Evolutionary conservation across 1,284 basidiomycete genomes (phyloP), one percentile per base, ranked within the genome.

Genomic region (Pyrrhoderma noxium): DNA sequence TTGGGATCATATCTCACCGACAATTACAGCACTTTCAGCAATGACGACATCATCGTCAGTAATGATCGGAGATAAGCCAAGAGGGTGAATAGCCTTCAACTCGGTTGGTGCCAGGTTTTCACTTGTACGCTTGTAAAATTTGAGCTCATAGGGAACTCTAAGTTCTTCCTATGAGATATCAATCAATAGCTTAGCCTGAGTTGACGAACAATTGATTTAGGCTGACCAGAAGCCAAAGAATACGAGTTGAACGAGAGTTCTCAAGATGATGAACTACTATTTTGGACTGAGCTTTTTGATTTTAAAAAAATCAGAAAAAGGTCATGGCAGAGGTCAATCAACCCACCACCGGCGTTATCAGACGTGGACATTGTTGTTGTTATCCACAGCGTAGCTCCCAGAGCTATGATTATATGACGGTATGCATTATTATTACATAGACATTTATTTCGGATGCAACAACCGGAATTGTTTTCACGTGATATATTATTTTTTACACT

Each of bases 221-320:
- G 59, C 64, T 35, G 21, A 76, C 76, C 53, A 79, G 63, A n/a
- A 79, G 66, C 76, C 76, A 79, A 13, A 79, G 62, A 47, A 79
- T 65, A n/a, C 76, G 67, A 55, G 76, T 73, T 8, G 76, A 76
- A 22, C 76, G 71, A 8, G 75, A 77, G 53, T 75, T 61, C 53
- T 75, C 70, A 37, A 79, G 63, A 57, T 79, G 75, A 57, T 79
- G 75, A 7, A 79, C 59, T 27, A 67, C 62, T 37, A 75, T 42
- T n/a, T n/a, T n/a, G n/a, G n/a, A n/a, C n/a, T n/a, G n/a, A n/a
- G n/a, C n/a, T n/a, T n/a, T n/a, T n/a, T n/a, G n/a, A n/a, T n/a
- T n/a, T n/a, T n/a, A n/a, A n/a, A n/a, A n/a, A n/a, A n/a, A n/a
- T n/a, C n/a, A n/a, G n/a, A n/a, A n/a, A n/a, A n/a, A n/a, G n/a